These are phyloP conservation scores for Alternaria gaisen DNA, from an alignment of 2,329 filamentous ascomycete genomes.

Conservation along the genomic window DNA sequence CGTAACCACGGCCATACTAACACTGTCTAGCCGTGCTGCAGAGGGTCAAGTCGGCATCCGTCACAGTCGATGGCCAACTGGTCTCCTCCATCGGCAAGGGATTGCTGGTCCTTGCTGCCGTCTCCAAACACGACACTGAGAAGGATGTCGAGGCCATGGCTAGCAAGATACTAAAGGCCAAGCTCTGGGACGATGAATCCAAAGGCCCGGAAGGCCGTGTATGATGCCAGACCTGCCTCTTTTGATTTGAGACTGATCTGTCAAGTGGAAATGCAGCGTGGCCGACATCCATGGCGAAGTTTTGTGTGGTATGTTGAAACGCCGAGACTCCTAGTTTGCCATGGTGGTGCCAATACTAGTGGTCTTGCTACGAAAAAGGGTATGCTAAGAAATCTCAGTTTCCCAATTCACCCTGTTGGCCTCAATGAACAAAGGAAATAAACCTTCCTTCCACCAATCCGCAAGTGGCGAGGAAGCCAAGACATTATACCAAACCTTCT, in stretches of 20 bases:
- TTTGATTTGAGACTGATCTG: slow-evolving; percentile 18
- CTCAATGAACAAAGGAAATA: slow-evolving; percentile 93
- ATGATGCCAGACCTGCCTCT: slow-evolving; percentile 28
- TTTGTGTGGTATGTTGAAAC: slow-evolving; percentile 76
- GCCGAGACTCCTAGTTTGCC: background rate
- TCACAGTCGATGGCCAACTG: slow-evolving; percentile 89
- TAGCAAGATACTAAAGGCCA: slow-evolving; percentile 86
- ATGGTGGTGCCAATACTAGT: background rate
- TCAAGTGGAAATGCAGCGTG: slow-evolving; percentile 88
- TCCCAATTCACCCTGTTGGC: slow-evolving; percentile 96
- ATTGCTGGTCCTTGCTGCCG: slow-evolving; percentile 87
- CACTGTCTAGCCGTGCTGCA: slow-evolving; percentile 79
- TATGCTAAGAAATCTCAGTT: slow-evolving; percentile 63
- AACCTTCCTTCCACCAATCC: slow-evolving; percentile 93
- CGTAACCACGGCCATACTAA: slow-evolving; percentile 25
- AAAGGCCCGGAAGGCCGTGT: slow-evolving; percentile 67
- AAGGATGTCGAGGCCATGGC: slow-evolving; percentile 88
- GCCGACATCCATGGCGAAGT: slow-evolving; percentile 89
- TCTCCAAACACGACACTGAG: slow-evolving; percentile 87
- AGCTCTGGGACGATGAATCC: slow-evolving; percentile 85
- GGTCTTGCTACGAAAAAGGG: background rate
- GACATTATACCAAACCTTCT: slow-evolving; percentile 84
- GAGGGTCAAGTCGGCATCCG: slow-evolving; percentile 91
- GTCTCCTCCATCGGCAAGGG: slow-evolving; percentile 92
- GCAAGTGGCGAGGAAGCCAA: slow-evolving; percentile 80